These are phyloP conservation scores for Lachnellula occidentalis DNA, from an alignment of 2,329 filamentous ascomycete genomes.

Conservation along the genomic window DNA sequence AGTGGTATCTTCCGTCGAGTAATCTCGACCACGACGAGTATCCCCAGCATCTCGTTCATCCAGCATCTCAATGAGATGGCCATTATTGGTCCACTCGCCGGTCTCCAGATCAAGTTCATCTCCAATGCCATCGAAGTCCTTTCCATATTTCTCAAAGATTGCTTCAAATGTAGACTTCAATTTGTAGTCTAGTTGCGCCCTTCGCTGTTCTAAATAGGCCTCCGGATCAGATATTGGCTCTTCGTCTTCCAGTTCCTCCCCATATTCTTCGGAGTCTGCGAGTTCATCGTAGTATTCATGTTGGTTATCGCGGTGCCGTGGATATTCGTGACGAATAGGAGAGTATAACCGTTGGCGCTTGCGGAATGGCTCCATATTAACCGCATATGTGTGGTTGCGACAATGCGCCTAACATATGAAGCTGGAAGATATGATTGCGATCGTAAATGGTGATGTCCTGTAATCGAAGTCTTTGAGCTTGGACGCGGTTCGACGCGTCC, in stretches of 20 bases:
- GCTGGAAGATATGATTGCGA: background rate
- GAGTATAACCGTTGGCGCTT: slow-evolving; percentile 57
- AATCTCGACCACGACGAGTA: slow-evolving; percentile 10
- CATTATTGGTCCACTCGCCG: slow-evolving; percentile 80
- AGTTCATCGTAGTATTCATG: slow-evolving; percentile 16
- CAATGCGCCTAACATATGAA: background rate
- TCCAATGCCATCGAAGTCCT: slow-evolving; percentile 74
- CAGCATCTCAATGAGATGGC: slow-evolving; percentile 65
- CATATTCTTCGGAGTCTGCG: slow-evolving; percentile 2
- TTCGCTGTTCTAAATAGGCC: slow-evolving; percentile 54
- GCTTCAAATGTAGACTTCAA: slow-evolving; percentile 80
- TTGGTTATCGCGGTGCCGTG: slow-evolving; percentile 14
- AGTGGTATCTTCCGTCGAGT: slow-evolving; percentile 15
- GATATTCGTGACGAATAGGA: slow-evolving; percentile 21
- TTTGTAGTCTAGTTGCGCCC: slow-evolving; percentile 61
- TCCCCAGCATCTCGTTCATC: slow-evolving; percentile 48
- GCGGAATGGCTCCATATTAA: slow-evolving; percentile 49
- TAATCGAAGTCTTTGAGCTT: no score
- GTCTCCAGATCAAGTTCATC: slow-evolving; percentile 86
- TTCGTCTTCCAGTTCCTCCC: slow-evolving; percentile 10
- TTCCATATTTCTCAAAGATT: slow-evolving; percentile 84
- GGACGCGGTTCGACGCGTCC: background rate
- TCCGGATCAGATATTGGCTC: slow-evolving; percentile 41
- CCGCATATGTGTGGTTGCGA: background rate
- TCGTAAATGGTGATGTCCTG: background rate